These are phyloP conservation scores for Picochlorum sp. DNA, from an alignment of 139 green algal species.

Conservation along the genomic window DNA sequence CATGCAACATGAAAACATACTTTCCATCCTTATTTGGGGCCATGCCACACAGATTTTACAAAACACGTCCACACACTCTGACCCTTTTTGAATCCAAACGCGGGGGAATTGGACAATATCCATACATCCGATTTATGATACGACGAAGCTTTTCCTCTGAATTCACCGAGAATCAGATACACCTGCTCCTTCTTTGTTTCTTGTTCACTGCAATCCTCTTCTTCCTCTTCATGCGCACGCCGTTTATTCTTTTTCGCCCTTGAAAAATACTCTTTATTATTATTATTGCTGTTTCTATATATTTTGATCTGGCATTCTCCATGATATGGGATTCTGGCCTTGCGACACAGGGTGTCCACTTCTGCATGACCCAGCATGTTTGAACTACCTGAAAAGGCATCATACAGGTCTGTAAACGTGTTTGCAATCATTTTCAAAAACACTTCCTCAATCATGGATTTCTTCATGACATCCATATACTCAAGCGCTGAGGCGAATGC, in stretches of 20 bases:
- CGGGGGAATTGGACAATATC: slow-evolving; percentile 46
- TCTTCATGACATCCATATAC: slow-evolving; percentile 26
- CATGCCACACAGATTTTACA: slow-evolving; percentile 57
- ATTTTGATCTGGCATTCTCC: slow-evolving; percentile 26
- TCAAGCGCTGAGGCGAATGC: slow-evolving; percentile 17
- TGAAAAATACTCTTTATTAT: slow-evolving; percentile 4
- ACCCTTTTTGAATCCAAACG: not conserved
- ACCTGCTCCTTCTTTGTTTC: slow-evolving; percentile 6
- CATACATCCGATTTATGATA: slow-evolving; percentile 58
- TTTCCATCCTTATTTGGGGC: slow-evolving; percentile 71
- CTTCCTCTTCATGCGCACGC: slow-evolving; percentile 5
- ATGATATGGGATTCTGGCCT: slow-evolving; percentile 28
- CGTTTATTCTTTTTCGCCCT: not conserved
- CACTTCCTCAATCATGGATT: slow-evolving; percentile 45
- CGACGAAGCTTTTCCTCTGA: slow-evolving; percentile 13
- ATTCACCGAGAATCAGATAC: slow-evolving; percentile 21
- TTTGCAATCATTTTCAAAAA: slow-evolving; percentile 36
- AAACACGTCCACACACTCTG: slow-evolving; percentile 20
- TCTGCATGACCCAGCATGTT: not conserved
- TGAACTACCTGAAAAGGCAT: not conserved
- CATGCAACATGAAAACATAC: slow-evolving; percentile 2
- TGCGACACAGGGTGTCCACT: not conserved
- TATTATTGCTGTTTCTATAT: slow-evolving; percentile 3
- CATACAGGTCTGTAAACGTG: slow-evolving; percentile 14
- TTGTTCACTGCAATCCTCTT: not conserved